These are phyloP conservation scores for Saccharomycopsis fibuligera DNA, from an alignment of 805 yeast genomes.

Conservation along the genomic window DNA sequence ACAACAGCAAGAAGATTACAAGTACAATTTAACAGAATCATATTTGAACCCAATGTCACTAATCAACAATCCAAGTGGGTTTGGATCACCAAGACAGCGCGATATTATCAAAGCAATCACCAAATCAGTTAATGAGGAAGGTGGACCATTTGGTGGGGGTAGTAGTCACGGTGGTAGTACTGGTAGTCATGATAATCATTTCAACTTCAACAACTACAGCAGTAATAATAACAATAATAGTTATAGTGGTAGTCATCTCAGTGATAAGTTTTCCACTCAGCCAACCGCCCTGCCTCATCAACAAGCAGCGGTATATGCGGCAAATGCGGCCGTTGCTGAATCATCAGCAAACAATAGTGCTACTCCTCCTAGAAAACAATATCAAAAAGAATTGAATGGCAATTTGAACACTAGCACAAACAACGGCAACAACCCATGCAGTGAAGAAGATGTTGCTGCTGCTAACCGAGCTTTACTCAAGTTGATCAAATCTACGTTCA, in stretches of 20 bases:
- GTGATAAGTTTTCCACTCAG: background rate
- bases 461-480: slow-evolving; percentile 18
- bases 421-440: slow-evolving; percentile 8
- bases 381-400: background rate
- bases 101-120: slow-evolving; percentile 19
- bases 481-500: slow-evolving; percentile 56
- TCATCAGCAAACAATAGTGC: background rate
- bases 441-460: slow-evolving; percentile 27
- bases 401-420: background rate
- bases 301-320: background rate
- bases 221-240: background rate
- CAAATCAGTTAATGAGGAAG: slow-evolving; percentile 15
- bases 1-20: slow-evolving; percentile 13
- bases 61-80: slow-evolving; percentile 16
- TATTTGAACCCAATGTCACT: slow-evolving; percentile 22
- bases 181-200: background rate
- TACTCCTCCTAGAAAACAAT: background rate
- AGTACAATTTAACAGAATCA: slow-evolving; percentile 20
- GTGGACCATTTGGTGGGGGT: background rate
- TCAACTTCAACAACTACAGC: background rate
- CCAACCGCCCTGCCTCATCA: background rate
- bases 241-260: slow-evolving; percentile 2
- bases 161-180: too few species aligned
- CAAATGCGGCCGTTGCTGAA: background rate
- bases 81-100: slow-evolving; percentile 19